Conservation (phyloP, 2,329 filamentous ascomycete species). For the Fusarium continuum region DNA sequence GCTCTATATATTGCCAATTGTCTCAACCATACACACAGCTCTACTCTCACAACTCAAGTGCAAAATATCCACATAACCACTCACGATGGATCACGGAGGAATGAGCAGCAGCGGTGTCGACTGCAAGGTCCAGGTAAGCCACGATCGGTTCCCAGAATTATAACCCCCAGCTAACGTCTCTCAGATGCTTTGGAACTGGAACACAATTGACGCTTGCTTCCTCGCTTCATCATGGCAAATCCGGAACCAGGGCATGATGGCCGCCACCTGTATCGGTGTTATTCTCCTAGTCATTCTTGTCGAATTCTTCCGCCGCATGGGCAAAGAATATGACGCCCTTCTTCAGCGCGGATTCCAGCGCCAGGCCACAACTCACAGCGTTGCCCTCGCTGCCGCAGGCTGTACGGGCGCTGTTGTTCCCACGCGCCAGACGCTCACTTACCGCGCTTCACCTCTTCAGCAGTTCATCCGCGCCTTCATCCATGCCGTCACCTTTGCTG, state of each 20-base stretch:
- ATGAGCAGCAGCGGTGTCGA: slow-evolving; percentile 29
- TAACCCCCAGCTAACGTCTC: neutral
- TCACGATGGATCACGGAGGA: slow-evolving; percentile 31
- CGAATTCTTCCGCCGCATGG: slow-evolving; percentile 75
- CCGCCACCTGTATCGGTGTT: slow-evolving; percentile 80
- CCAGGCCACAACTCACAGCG: slow-evolving; percentile 38
- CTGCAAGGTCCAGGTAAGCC: slow-evolving; percentile 48
- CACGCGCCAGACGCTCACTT: slow-evolving; percentile 43
- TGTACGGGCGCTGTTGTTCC: slow-evolving; percentile 38
- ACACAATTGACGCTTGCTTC: slow-evolving; percentile 77
- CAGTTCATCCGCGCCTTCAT: slow-evolving; percentile 72
- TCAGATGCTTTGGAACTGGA: slow-evolving; percentile 84
- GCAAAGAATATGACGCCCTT: slow-evolving; percentile 76
- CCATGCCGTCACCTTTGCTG: slow-evolving; percentile 75
- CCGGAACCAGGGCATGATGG: slow-evolving; percentile 75
- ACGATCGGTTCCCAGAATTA: neutral
- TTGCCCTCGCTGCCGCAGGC: slow-evolving; percentile 33
- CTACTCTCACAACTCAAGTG: neutral
- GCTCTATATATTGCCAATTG: neutral
- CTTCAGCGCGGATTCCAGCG: slow-evolving; percentile 63
- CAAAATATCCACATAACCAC: neutral
- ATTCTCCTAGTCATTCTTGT: slow-evolving; percentile 75
- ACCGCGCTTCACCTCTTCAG: slow-evolving; percentile 68
- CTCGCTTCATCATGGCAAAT: slow-evolving; percentile 76
- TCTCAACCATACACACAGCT: neutral